Base-by-base conservation (phyloP, 805 yeast species). In the Metschnikowia dekortorum region DNA sequence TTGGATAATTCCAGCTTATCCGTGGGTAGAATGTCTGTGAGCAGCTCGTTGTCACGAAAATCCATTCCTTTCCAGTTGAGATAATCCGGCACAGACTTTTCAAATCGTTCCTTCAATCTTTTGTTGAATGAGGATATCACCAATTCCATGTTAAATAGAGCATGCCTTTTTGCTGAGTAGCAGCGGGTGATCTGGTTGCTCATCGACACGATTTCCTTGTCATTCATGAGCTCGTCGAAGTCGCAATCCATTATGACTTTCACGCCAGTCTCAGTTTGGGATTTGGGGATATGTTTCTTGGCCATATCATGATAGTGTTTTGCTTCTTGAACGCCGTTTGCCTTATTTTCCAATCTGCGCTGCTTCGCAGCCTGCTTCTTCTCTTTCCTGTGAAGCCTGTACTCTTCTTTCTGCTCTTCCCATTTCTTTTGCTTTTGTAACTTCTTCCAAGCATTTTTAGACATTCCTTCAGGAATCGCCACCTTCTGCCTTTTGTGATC, bases 201-300 rank as follows among this genome's bases (percentile, higher is more conserved):
- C 61, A 92, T 67, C 18, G 96, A 87, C 1, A 79, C 79, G 41
- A 80, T 73, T 53, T 80, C 84, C 56, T 84, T 84, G 16, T 83
- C 87, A 35, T 78, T 80, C 99, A 94, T 94, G 60, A 87, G 62
- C 41, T 87, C 94, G 62, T 94, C 98, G 66, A 92, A 92, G 13
- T 79, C 87, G 68, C 99, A 92, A 67, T 92, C 99, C 55, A 91
- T 62, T n/a, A 91, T 70, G 29, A 91, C 73, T 6, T 65, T 69
- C 7, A 82, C 75, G 0, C 78, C 81, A 2, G 82, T 73, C 10
- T 67, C 67, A 2, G 54, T 58, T 61, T 84, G 90, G 11, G 72
- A 69, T 22, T 68, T 52, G 0, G 70, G 74, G n/a, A 74, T 70
- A 37, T 62, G 64, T 36, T 66, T 66, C 50, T 56, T 61, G 46